Evolutionary conservation across 352 stramenopile species (phyloP), one percentile per base, ranked within the genome.

Genomic region (Globisporangium spiculum): DNA sequence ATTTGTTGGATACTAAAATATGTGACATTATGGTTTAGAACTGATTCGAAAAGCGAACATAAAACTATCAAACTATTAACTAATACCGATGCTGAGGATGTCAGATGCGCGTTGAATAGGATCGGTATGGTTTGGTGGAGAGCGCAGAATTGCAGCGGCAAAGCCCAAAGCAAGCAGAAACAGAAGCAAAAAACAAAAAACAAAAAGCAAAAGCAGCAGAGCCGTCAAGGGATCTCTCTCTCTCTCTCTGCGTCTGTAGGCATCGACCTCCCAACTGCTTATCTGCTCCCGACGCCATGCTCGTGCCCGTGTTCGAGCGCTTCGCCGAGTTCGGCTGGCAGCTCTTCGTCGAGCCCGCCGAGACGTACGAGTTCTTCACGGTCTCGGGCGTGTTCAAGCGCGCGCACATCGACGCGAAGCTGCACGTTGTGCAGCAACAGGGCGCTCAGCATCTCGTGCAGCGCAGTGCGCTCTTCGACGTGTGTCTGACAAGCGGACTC

Each of bases 331-430:
- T 81, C 60, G 86, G 86, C 7, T 95, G 87, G 85, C 80, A 88
- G 66, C 79, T 78, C 58, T 93, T 93, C 75, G 82, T 89, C 36
- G 83, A 91, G 41, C 87, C 87, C 14, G 85, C 80, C 8, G 87
- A 95, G 81, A 93, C 85, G 26, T 95, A 90, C 71, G 87, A 95
- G 79, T 88, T 93, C 72, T 93, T 95, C 63, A 83, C 80, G 26
- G 85, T 91, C 48, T 90, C 87, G 0, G 87, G 87, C 24, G 76
- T 96, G 22, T 96, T 91, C 61, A 80, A 79, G 41, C 82, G 76
- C 41, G 75, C 77, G 27, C 80, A 88, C 50, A 78, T 95, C 62
- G 81, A 93, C 61, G 57, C 67, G 20, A 83, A 88, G 56, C 66
- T 90, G 48, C 72, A 84, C 50, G 69, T 61, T 53, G 74, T 77